Base-by-base conservation (phyloP, 805 yeast species). In the Starmera caribaea region DNA sequence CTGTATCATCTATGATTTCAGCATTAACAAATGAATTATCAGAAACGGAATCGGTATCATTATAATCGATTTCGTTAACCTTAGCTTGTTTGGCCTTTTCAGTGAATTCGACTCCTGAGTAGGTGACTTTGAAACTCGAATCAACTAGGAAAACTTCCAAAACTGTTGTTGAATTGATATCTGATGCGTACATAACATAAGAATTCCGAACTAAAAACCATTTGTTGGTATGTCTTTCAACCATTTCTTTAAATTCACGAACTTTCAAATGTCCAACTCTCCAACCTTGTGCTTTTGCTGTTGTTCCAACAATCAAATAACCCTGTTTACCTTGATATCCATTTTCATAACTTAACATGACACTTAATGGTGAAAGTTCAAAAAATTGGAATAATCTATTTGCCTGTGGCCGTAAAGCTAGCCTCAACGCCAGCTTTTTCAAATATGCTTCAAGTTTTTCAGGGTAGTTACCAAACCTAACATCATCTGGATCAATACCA, bases 251-350 rank as follows among this genome's bases (percentile, higher is more conserved):
- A 50, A 87, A 65, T 51, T 86, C 97, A 45, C 77, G 74, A 8
- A 85, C 76, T 45, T 74, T 77, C 59, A 87, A 76, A 55, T 90
- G 97, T 3, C 92, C 84, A 6, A 90, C 96, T 49, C 95, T 70
- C 97, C 98, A 92, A 3, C 98, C 97, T 56, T 87, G 95, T 1
- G 88, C 71, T 45, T 76, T 77, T 0, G 97, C 90, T 0, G 87
- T 77, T 1, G 96, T 81, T 16, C 88, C 77, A 36, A 89, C 75
- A 40, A 83, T 74, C 42, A 90, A 59, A 38, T 76, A 74, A 2
- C 98, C 99, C 59, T 92, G 96, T 51, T 88, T 92, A 1, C 97
- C 95, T 41, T 76, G 77, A 53, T 70, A 82, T 0, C 85, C 82
- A 26, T 76, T 73, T 57, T 92, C 98, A 46, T 85, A 79, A 37